These are phyloP conservation scores for Pichia sp. DNA, from an alignment of 1,139 yeast species.

Conservation along the genomic window DNA sequence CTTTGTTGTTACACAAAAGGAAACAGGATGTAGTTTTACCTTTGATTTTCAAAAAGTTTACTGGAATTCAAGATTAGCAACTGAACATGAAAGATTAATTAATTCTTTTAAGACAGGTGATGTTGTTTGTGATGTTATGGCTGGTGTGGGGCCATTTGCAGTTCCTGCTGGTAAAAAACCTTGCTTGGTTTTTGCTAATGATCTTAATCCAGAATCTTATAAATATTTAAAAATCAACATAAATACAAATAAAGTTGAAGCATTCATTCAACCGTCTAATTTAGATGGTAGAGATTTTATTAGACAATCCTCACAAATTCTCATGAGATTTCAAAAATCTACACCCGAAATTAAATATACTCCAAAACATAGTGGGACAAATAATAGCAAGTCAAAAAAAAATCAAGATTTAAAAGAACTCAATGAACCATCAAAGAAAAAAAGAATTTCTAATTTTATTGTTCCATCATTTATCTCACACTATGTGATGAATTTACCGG, in stretches of 20 bases:
- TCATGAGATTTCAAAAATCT: constrained; percentile 1
- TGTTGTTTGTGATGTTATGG: constrained; percentile 91
- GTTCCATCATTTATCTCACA: constrained; percentile 63
- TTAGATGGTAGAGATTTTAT: constrained; percentile 84
- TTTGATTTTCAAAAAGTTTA: constrained; percentile 92
- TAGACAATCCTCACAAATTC: constrained; percentile 45
- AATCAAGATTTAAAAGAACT: background rate
- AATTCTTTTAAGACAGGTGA: constrained; percentile 50
- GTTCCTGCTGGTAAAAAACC: constrained; percentile 89
- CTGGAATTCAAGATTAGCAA: constrained; percentile 93
- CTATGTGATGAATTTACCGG: constrained; percentile 95
- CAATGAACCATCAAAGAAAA: constrained; percentile 16
- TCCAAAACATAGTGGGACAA: constrained; percentile 25
- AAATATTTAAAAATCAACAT: constrained; percentile 65
- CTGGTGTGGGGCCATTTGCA: constrained; percentile 98
- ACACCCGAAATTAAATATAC: constrained; percentile 19
- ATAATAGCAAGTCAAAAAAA: constrained; percentile 10
- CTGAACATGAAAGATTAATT: constrained; percentile 86
- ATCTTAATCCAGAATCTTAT: constrained; percentile 82
- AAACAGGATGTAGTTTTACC: constrained; percentile 76
- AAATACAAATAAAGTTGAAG: constrained; percentile 51
- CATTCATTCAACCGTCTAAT: constrained; percentile 59
- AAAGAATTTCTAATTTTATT: constrained; percentile 26
- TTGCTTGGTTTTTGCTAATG: constrained; percentile 82
- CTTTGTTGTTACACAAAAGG: constrained; percentile 78